Conservation (phyloP, 768 basidiomycete species). For the Russula brevipes region DNA sequence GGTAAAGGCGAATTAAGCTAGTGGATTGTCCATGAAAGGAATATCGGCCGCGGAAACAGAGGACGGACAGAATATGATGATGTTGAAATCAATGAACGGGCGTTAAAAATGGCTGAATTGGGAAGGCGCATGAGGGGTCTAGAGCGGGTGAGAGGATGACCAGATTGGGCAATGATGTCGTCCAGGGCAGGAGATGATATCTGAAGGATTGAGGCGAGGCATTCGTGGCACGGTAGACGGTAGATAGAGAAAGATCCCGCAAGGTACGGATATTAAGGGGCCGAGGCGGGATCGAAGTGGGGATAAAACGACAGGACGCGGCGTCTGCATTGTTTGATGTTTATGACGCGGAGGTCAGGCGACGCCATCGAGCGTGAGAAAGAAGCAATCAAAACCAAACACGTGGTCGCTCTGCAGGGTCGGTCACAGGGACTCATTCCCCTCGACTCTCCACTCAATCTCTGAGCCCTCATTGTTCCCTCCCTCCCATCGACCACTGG, state of each 20-base stretch:
- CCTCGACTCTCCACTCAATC: slow-evolving; percentile 20
- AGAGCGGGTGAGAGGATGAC: not conserved
- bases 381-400: slow-evolving; percentile 26
- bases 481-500: slow-evolving; percentile 12
- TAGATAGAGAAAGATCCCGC: not conserved
- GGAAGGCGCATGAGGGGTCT: not conserved
- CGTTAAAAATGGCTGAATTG: not conserved
- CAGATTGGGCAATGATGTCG: not conserved
- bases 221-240: not conserved
- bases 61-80: not conserved
- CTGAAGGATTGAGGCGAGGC: not conserved
- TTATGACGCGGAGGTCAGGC: slow-evolving; percentile 18
- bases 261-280: slow-evolving; percentile 16
- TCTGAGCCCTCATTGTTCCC: slow-evolving; percentile 15
- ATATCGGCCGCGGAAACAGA: not conserved
- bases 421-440: slow-evolving; percentile 20
- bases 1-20: not conserved
- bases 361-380: slow-evolving; percentile 17
- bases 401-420: slow-evolving; percentile 21
- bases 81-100: not conserved
- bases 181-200: no score
- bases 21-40: not conserved
- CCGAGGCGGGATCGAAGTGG: slow-evolving; percentile 7
- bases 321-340: not conserved
- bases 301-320: slow-evolving; percentile 7